Conservation (phyloP, 352 stramenopile species). For the Phytophthora niederhauseri region DNA sequence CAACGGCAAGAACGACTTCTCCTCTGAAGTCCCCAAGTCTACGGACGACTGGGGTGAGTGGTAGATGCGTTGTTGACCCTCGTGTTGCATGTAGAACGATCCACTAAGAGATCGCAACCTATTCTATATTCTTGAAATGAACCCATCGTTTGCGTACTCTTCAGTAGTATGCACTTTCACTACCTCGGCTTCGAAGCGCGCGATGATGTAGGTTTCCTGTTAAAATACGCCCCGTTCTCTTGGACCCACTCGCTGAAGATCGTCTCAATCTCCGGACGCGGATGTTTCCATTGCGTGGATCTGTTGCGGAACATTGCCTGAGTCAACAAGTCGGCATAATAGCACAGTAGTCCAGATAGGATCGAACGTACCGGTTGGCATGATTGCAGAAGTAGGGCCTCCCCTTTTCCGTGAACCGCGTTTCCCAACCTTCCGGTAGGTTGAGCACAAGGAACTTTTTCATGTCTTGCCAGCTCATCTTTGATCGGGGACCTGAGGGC, state of each 20-base stretch:
- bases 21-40: constrained; percentile 25
- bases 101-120: constrained; percentile 3
- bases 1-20: constrained; percentile 44
- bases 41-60: constrained; percentile 73
- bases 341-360: too few species aligned
- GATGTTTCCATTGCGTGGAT: constrained; percentile 89
- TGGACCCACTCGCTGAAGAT: constrained; percentile 85
- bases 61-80: constrained; percentile 36
- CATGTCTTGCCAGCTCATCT: constrained; percentile 81
- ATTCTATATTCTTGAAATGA: constrained; percentile 28
- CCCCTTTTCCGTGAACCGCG: constrained; percentile 80
- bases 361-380: constrained; percentile 50
- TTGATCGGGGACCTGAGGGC: constrained; percentile 22
- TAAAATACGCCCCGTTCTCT: constrained; percentile 63
- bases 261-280: constrained; percentile 67
- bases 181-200: constrained; percentile 18
- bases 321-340: too few species aligned
- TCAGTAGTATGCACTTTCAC: neutral
- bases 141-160: constrained; percentile 8
- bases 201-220: constrained; percentile 25
- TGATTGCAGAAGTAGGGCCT: constrained; percentile 88
- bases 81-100: constrained; percentile 24
- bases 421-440: constrained; percentile 81
- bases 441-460: constrained; percentile 73
- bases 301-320: constrained; percentile 26